These are phyloP conservation scores for Parmales sp. DNA, from an alignment of 108 stramenopile species.

Conservation along the genomic window DNA sequence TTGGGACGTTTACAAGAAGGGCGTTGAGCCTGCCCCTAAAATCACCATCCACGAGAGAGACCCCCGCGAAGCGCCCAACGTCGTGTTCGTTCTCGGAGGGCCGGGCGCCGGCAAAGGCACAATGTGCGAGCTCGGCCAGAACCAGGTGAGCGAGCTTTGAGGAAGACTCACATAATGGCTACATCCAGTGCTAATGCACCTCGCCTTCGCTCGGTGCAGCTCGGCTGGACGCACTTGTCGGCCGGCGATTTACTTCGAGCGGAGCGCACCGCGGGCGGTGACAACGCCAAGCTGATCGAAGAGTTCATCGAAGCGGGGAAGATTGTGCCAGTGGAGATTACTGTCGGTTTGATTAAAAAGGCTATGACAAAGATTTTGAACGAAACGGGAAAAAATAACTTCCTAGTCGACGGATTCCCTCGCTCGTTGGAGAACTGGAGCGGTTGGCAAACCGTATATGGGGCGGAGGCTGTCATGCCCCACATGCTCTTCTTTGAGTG, in stretches of 20 bases:
- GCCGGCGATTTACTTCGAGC: slow-evolving; percentile 73
- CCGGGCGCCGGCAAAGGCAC: background rate
- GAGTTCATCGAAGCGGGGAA: slow-evolving; percentile 67
- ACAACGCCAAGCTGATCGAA: slow-evolving; percentile 70
- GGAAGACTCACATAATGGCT: background rate
- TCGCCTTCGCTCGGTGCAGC: background rate
- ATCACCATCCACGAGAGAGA: background rate
- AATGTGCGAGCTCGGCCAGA: slow-evolving; percentile 18
- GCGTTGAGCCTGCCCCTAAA: background rate
- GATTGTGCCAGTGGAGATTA: slow-evolving; percentile 83
- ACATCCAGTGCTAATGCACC: background rate
- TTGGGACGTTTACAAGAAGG: slow-evolving; percentile 3
- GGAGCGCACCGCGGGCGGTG: slow-evolving; percentile 53
- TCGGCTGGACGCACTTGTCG: background rate
- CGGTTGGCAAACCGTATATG: slow-evolving; percentile 65
- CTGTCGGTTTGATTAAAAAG: slow-evolving; percentile 65
- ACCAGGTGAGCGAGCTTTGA: background rate
- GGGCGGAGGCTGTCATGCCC: slow-evolving; percentile 27
- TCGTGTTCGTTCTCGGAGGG: slow-evolving; percentile 93
- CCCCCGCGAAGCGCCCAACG: slow-evolving; percentile 14
- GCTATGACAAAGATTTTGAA: too few relatives aligned
- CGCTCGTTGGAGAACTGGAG: slow-evolving; percentile 74
- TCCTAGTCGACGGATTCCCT: slow-evolving; percentile 97
- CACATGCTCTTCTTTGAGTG: slow-evolving; percentile 63
- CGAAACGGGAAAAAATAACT: slow-evolving; percentile 39